Percentiles rank a stretch among this genome's conserved stretches.
phyloP scores from a whole-genome alignment of 2,329 filamentous ascomycete genomes.

The Pseudogymnoascus sp. region DNA sequence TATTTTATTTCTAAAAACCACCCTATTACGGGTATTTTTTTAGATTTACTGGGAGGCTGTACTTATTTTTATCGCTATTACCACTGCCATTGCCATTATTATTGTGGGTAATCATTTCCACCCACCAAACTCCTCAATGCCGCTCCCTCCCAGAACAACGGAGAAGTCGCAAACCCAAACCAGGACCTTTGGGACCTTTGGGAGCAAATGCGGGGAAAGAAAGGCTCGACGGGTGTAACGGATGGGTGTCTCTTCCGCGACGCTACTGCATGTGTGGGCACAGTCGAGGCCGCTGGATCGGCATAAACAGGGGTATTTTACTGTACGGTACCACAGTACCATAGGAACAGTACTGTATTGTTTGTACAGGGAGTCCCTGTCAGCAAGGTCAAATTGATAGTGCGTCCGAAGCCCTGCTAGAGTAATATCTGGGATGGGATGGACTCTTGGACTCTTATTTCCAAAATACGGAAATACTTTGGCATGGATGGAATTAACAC shows the following conservation, averaged over 20 bases:
- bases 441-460: neutral
- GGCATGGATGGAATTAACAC: neutral
- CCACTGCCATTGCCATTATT: neutral
- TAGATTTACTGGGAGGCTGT: neutral
- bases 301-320: neutral
- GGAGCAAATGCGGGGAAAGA: neutral
- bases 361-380: neutral
- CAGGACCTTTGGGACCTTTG: neutral
- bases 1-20: neutral
- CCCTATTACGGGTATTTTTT: too few relatives aligned
- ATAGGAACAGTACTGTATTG: neutral
- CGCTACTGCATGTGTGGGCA: conserved; percentile 8
- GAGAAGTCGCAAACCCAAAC: neutral
- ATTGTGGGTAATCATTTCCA: neutral
- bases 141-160: neutral
- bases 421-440: neutral
- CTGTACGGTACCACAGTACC: neutral
- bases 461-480: conserved; percentile 5
- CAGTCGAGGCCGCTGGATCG: conserved; percentile 3
- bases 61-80: neutral
- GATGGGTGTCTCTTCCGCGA: neutral
- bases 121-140: neutral
- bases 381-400: conserved; percentile 7
- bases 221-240: conserved; percentile 5
- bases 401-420: conserved; percentile 3